Conservation (phyloP, 352 stramenopile species). For the Pilasporangium apinafurcum region DNA sequence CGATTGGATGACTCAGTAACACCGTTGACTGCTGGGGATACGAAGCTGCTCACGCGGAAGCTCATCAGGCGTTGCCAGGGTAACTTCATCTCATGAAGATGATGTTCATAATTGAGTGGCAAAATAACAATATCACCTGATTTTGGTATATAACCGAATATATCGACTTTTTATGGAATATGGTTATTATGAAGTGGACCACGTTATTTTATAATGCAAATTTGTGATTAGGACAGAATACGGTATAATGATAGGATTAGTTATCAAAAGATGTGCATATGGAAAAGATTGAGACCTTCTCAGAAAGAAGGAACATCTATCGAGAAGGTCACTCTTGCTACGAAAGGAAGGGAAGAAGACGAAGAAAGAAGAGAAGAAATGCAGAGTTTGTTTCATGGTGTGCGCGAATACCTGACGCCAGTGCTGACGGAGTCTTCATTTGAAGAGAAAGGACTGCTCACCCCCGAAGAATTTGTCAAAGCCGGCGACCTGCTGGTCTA, state of each 20-base stretch:
- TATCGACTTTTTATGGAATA: neutral
- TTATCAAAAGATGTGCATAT: too few relatives aligned
- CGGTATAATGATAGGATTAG: too few relatives aligned
- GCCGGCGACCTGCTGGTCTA: constrained; percentile 95
- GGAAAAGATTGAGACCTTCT: too few relatives aligned
- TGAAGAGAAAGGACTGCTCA: constrained; percentile 92
- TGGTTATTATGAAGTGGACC: neutral
- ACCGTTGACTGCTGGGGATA: constrained; percentile 2
- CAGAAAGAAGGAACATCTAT: too few relatives aligned
- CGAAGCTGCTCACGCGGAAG: constrained; percentile 25
- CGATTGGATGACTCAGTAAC: neutral
- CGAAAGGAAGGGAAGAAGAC: too few relatives aligned
- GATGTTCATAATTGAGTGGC: too few relatives aligned
- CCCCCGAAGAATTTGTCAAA: constrained; percentile 95
- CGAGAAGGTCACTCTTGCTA: too few relatives aligned
- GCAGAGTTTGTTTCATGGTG: constrained; percentile 76
- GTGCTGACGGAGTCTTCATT: constrained; percentile 92
- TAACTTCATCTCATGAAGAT: too few relatives aligned
- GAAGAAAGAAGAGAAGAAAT: constrained; percentile 14
- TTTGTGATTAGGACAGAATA: too few relatives aligned
- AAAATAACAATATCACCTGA: too few relatives aligned
- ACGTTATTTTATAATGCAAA: too few relatives aligned
- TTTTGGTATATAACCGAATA: too few relatives aligned
- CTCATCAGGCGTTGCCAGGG: constrained; percentile 28
- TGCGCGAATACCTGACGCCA: constrained; percentile 84